Evolutionary conservation across 495 filamentous ascomycete genomes (phyloP).

Genomic region (Trichoderma erinaceum): DNA sequence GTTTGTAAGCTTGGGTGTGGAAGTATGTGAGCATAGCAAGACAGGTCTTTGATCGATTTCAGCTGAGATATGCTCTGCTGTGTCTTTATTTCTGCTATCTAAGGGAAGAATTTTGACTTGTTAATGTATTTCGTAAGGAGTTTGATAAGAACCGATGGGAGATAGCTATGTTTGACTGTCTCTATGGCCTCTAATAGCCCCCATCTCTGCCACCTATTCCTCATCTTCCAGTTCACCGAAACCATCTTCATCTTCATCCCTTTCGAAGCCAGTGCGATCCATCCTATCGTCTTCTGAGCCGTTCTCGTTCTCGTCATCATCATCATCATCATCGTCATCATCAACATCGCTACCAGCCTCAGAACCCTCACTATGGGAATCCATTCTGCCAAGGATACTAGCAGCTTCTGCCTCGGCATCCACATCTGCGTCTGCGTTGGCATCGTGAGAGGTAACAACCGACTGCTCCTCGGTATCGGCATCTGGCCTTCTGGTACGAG

Average conservation of each 20-base stretch:
- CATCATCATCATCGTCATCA: slow-evolving; percentile 20
- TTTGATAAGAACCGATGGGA: too few species aligned
- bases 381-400: slow-evolving; percentile 5
- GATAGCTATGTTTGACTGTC: background rate
- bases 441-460: background rate
- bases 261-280: background rate
- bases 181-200: background rate
- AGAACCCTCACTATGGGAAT: background rate
- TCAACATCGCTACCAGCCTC: slow-evolving; percentile 18
- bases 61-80: too few species aligned
- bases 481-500: slow-evolving; percentile 14
- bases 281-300: slow-evolving; percentile 17
- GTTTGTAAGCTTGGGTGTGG: too few species aligned
- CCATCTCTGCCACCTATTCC: background rate
- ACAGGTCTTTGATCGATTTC: too few species aligned
- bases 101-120: too few species aligned
- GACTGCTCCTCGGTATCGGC: slow-evolving; percentile 16
- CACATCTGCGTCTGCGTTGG: slow-evolving; percentile 19
- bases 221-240: slow-evolving; percentile 12
- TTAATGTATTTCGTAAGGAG: too few species aligned
- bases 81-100: too few species aligned
- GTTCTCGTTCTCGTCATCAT: slow-evolving; percentile 22
- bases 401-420: slow-evolving; percentile 21
- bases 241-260: slow-evolving; percentile 16
- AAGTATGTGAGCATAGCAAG: too few species aligned